Percentiles rank a stretch among this genome's conserved stretches.
These are phyloP conservation scores for Leccinum subtestaceum DNA, from an alignment of 768 basidiomycete genomes.

Conservation along the genomic window DNA sequence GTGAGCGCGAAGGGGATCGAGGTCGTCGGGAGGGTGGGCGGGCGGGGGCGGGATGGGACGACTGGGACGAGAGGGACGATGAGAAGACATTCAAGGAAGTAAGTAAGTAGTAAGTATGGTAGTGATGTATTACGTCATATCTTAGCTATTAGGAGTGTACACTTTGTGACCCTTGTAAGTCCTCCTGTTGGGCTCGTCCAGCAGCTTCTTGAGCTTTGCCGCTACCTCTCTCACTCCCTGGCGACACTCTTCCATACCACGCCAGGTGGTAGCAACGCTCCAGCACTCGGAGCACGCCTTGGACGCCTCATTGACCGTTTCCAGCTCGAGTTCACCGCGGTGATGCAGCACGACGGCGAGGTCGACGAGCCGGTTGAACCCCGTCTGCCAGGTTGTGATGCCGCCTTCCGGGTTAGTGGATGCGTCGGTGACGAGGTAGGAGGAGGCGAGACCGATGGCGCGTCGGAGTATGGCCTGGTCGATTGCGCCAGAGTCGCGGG, in stretches of 20 bases:
- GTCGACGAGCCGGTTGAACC: conserved; percentile 69
- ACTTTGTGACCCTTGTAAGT: conserved; percentile 34
- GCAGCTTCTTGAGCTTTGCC: conserved; percentile 51
- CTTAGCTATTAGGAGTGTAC: conserved; percentile 27
- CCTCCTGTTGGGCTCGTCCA: conserved; percentile 34
- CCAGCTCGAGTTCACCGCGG: conserved; percentile 67
- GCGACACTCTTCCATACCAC: conserved; percentile 60
- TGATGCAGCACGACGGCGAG: conserved; percentile 69
- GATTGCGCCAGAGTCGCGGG: conserved; percentile 42
- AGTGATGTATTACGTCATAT: conserved; percentile 16
- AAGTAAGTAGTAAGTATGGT: neutral
- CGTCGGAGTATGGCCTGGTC: conserved; percentile 63
- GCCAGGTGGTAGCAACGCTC: conserved; percentile 68
- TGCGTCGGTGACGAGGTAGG: conserved; percentile 75
- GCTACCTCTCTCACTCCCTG: conserved; percentile 63
- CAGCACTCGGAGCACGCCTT: conserved; percentile 76
- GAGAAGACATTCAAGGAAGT: neutral
- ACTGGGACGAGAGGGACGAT: neutral
- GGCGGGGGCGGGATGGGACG: conserved; percentile 13
- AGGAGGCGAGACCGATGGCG: conserved; percentile 67
- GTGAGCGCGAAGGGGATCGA: conserved; percentile 90
- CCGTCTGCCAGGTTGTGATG: conserved; percentile 58
- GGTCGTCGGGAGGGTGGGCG: conserved; percentile 17
- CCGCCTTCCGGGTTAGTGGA: conserved; percentile 60
- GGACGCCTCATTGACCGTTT: conserved; percentile 64